These are phyloP conservation scores for Protea cynaroides DNA, from an alignment of 164 flowering plant species.

Conservation along the genomic window DNA sequence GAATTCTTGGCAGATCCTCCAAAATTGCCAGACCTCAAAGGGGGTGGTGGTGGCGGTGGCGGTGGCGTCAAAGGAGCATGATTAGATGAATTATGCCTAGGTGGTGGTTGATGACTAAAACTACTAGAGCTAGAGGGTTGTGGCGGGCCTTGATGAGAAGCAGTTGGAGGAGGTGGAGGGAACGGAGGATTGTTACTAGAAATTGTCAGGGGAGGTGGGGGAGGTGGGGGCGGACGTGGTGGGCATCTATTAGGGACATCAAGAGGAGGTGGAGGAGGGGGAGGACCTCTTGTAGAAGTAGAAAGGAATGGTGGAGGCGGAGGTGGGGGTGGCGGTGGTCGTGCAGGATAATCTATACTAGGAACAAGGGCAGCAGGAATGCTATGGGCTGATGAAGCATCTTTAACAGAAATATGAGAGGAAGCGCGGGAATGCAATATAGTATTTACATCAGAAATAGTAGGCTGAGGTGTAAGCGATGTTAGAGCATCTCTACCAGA, in stretches of 20 bases:
- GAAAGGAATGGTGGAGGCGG: slow-evolving; percentile 26
- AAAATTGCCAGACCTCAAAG: slow-evolving; percentile 11
- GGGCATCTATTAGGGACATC: not conserved
- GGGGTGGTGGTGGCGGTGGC: slow-evolving; percentile 22
- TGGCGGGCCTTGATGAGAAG: slow-evolving; percentile 10
- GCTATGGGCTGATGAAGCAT: too few relatives aligned
- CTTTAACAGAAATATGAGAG: too few relatives aligned
- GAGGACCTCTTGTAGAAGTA: slow-evolving; percentile 8
- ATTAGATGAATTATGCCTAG: not conserved
- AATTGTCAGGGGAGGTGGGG: not conserved
- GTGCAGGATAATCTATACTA: slow-evolving; percentile 4
- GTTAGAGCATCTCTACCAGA: slow-evolving; percentile 17
- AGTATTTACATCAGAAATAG: slow-evolving; percentile 1
- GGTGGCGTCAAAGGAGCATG: slow-evolving; percentile 35
- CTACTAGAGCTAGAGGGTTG: slow-evolving; percentile 7
- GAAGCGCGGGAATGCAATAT: slow-evolving; percentile 19
- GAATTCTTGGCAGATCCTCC: slow-evolving; percentile 1
- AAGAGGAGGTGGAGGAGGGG: slow-evolving; percentile 26
- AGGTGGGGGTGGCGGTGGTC: slow-evolving; percentile 33
- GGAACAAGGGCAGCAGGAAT: slow-evolving; percentile 9
- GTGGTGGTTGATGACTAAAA: slow-evolving; percentile 4
- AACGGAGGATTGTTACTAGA: too few relatives aligned
- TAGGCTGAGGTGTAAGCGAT: slow-evolving; percentile 13
- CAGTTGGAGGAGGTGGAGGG: slow-evolving; percentile 2
- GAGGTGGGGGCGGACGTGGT: slow-evolving; percentile 14